Conservation (phyloP, 805 yeast genomes). For the Hanseniaspora lindneri region DNA sequence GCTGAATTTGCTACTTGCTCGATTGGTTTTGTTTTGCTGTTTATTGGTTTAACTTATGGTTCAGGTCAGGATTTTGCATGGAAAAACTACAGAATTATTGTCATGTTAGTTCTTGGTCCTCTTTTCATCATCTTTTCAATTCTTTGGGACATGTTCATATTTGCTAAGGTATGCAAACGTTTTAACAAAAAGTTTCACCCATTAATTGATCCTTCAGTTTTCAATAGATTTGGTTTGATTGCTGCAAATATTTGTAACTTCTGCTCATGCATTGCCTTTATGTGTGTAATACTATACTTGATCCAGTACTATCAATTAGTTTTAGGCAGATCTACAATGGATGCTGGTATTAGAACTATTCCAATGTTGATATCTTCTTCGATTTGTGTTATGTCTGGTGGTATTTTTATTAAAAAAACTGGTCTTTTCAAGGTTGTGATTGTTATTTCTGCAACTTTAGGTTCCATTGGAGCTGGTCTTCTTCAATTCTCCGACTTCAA, state of each 20-base stretch:
- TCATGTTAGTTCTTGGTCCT: slow-evolving; percentile 36
- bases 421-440: slow-evolving; percentile 31
- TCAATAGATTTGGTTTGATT: slow-evolving; percentile 12
- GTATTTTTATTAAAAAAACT: slow-evolving; percentile 27
- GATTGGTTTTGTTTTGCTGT: slow-evolving; percentile 21
- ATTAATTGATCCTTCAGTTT: slow-evolving; percentile 10
- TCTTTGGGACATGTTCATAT: slow-evolving; percentile 33
- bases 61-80: slow-evolving; percentile 52
- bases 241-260: slow-evolving; percentile 11
- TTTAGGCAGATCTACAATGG: slow-evolving; percentile 14
- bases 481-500: slow-evolving; percentile 26
- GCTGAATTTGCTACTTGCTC: slow-evolving; percentile 22
- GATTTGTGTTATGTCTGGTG: slow-evolving; percentile 19
- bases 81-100: slow-evolving; percentile 36
- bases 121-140: slow-evolving; percentile 34
- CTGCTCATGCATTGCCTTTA: background rate
- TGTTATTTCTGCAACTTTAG: slow-evolving; percentile 26
- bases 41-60: slow-evolving; percentile 30
- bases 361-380: slow-evolving; percentile 20
- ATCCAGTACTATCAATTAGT: slow-evolving; percentile 16
- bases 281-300: background rate
- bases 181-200: slow-evolving; percentile 8
- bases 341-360: slow-evolving; percentile 21
- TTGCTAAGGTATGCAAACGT: slow-evolving; percentile 17
- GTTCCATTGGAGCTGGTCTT: slow-evolving; percentile 30